Percentiles rank a stretch among this genome's conserved stretches.
phyloP scores from a whole-genome alignment of 345 rosid genomes.

The Jatropha curcas region DNA sequence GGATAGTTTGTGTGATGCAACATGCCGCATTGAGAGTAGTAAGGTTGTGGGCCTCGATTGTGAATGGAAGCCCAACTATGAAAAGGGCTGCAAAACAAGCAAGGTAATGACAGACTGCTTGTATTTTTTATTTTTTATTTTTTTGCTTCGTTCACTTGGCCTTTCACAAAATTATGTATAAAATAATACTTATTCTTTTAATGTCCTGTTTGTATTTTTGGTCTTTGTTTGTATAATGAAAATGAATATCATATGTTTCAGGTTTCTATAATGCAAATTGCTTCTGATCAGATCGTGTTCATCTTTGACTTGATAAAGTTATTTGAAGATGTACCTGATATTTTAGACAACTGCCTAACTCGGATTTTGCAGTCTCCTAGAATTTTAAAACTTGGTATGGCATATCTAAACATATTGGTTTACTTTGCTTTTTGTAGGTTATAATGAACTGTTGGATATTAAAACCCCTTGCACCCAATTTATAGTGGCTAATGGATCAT shows the following conservation, averaged over 20 bases:
- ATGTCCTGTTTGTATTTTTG: neutral
- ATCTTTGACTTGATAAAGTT: slow-evolving; percentile 87
- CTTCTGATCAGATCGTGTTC: slow-evolving; percentile 67
- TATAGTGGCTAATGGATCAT: neutral
- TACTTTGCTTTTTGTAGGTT: slow-evolving; percentile 7
- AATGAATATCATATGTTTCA: slow-evolving; percentile 34
- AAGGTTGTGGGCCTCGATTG: slow-evolving; percentile 86
- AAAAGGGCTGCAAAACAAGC: slow-evolving; percentile 69
- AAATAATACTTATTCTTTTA: neutral
- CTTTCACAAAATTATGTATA: neutral
- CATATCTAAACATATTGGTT: slow-evolving; percentile 7
- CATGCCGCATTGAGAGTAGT: slow-evolving; percentile 58
- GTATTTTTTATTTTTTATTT: neutral
- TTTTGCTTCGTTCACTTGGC: neutral
- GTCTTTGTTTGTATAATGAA: slow-evolving; percentile 10
- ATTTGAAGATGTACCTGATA: slow-evolving; percentile 57
- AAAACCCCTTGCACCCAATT: neutral
- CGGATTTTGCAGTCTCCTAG: slow-evolving; percentile 73
- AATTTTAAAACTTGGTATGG: slow-evolving; percentile 80
- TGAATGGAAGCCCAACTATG: slow-evolving; percentile 96
- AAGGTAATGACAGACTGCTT: slow-evolving; percentile 45
- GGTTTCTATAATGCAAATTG: slow-evolving; percentile 97
- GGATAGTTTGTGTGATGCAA: slow-evolving; percentile 52
- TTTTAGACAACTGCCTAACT: slow-evolving; percentile 62
- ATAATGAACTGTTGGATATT: neutral